phyloP scores from a whole-genome alignment of 148 eudicot species.

The Vaccinium darrowii region DNA sequence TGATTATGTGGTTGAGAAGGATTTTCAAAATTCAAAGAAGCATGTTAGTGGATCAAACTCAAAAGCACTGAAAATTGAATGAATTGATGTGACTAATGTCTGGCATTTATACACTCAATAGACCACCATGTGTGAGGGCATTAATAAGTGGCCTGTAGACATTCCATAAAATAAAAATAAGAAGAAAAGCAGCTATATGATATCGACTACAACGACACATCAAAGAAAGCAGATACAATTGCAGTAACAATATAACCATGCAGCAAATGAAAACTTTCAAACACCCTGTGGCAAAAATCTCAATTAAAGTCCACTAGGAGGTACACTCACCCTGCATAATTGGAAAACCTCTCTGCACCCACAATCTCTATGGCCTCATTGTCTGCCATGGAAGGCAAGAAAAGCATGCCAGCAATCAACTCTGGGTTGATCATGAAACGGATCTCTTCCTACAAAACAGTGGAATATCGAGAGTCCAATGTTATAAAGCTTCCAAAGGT shows the following conservation, averaged over 20 bases:
- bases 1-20: background rate
- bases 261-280: background rate
- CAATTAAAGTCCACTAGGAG: background rate
- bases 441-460: conserved; percentile 73
- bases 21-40: background rate
- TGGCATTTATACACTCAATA: background rate
- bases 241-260: background rate
- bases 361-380: conserved; percentile 93
- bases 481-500: background rate
- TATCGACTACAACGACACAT: background rate
- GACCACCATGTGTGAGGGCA: background rate
- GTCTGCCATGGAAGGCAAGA: conserved; percentile 91
- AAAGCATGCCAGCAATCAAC: conserved; percentile 89
- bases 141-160: background rate
- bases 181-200: background rate
- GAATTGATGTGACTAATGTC: background rate
- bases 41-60: background rate
- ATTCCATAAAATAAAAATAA: background rate
- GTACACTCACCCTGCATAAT: conserved; percentile 72
- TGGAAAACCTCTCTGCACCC: conserved; percentile 85
- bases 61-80: background rate
- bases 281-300: background rate
- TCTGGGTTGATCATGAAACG: conserved; percentile 99
- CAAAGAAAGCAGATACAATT: conserved; percentile 1
- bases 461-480: conserved; percentile 1